Percentiles rank a stretch among this genome's conserved stretches.
Evolutionary conservation across 148 eudicot species (phyloP).

Genomic region (Euryodendron excelsum): DNA sequence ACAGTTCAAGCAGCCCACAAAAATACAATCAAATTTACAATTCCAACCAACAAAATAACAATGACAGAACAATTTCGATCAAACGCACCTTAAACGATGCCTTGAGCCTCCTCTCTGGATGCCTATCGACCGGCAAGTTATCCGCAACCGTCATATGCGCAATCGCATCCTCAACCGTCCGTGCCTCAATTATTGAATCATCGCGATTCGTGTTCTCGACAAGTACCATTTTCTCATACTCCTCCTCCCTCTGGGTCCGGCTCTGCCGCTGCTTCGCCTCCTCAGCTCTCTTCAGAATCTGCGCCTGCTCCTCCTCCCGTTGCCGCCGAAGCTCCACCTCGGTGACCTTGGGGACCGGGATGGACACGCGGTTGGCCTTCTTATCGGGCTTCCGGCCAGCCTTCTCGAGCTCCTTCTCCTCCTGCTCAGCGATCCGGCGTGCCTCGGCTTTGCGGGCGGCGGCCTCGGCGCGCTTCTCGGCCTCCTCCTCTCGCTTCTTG

Average conservation of each 20-base stretch:
- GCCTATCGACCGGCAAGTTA: constrained; percentile 68
- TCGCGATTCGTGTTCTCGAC: constrained; percentile 78
- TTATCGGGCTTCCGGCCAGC: constrained; percentile 68
- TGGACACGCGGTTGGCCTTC: constrained; percentile 65
- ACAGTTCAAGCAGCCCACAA: not conserved
- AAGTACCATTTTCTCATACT: constrained; percentile 76
- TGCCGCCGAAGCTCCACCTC: constrained; percentile 65
- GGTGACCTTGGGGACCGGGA: constrained; percentile 65
- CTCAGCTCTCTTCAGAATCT: constrained; percentile 14
- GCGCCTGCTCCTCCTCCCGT: constrained; percentile 63
- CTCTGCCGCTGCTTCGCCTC: constrained; percentile 65
- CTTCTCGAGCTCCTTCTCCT: constrained; percentile 76
- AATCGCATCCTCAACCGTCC: constrained; percentile 79
- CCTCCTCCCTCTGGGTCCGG: constrained; percentile 72
- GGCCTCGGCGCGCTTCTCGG: constrained; percentile 73
- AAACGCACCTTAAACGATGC: constrained; percentile 73
- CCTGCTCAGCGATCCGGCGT: constrained; percentile 69
- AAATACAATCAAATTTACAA: not conserved
- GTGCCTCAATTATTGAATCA: constrained; percentile 71
- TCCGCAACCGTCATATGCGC: constrained; percentile 62
- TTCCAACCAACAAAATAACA: not conserved
- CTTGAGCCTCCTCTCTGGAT: constrained; percentile 90
- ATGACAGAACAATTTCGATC: not conserved
- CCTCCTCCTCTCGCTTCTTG: constrained; percentile 88
- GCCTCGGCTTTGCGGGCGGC: constrained; percentile 82